Evolutionary conservation across 192 early-diverging fungal genomes (phyloP), one percentile per base, ranked within the genome.

Genomic region (Phlyctochytrium arcticum): DNA sequence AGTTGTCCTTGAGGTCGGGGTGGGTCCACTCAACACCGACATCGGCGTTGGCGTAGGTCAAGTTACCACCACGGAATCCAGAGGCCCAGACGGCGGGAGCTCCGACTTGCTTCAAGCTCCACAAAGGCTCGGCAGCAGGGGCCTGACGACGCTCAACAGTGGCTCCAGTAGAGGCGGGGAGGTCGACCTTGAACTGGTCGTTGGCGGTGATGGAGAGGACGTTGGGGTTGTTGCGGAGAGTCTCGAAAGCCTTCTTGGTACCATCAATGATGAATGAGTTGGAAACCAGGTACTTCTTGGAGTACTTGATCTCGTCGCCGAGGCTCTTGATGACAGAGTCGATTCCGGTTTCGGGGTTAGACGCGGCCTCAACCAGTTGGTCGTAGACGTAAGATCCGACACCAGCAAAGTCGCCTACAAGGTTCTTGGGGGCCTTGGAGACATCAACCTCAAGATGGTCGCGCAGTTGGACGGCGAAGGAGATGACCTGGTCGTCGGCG

Each of bases 201-300:
- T 60, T 60, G 39, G 21, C 12, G 7, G 19, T 60, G 26, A 60
- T 46, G 23, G 37, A 47, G 46, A 19, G 12, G 32, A 60, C 59
- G 12, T 60, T 46, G n/a, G 59, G 59, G 37, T 48, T 37, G 10
- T 21, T 23, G 5, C 12, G 24, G 17, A 60, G 39, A 12, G 37
- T 29, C 7, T 46, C 37, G 26, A 48, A 12, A 17, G 48, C 57
- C 10, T 58, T 34, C 19, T 10, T 37, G 10, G 57, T 58, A 30
- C 31, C 57, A 39, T 58, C 57, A 21, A 58, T 36, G 34, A 58
- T 34, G 21, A 58, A n/a, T 9, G 35, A 30, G 57, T 58, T 58
- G 10, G 57, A 30, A 12, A 60, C 37, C 37, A 23, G 12, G 42
- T 60, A 48, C 1, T n/a, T 15, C 12, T 48, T 60, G 19, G 8